Percentiles rank a stretch among this genome's conserved stretches.
phyloP scores from a whole-genome alignment of 2,329 filamentous ascomycete genomes.

The Microcyclosporella mali region DNA sequence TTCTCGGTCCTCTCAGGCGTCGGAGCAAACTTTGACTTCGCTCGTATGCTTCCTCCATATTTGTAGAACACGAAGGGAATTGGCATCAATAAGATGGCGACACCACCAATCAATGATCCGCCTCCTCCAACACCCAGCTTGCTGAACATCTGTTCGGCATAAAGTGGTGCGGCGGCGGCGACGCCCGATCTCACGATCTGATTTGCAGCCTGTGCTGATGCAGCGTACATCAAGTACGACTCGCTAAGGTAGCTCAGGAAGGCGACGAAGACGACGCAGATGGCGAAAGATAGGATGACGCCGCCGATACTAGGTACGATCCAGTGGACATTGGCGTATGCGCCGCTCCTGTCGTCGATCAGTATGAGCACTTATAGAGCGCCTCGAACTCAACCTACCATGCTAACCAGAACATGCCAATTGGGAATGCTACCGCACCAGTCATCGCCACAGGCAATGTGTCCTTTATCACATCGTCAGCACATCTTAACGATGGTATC shows the following conservation, averaged over 20 bases:
- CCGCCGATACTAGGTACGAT: slow-evolving; percentile 43
- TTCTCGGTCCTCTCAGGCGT: background rate
- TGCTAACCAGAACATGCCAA: slow-evolving; percentile 33
- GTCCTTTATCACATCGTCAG: slow-evolving; percentile 1
- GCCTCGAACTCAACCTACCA: too few species aligned
- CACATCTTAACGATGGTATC: background rate
- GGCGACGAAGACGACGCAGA: slow-evolving; percentile 47
- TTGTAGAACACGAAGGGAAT: slow-evolving; percentile 21
- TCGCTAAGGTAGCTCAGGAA: slow-evolving; percentile 53
- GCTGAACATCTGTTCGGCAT: slow-evolving; percentile 30
- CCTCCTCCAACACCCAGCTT: slow-evolving; percentile 29
- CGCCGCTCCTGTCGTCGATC: too few species aligned
- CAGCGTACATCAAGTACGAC: slow-evolving; percentile 34
- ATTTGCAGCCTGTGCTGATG: slow-evolving; percentile 5
- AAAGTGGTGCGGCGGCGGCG: slow-evolving; percentile 29
- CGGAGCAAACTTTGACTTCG: slow-evolving; percentile 7
- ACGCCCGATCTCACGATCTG: slow-evolving; percentile 16
- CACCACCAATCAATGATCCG: slow-evolving; percentile 41
- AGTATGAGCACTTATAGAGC: too few species aligned
- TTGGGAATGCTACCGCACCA: slow-evolving; percentile 30
- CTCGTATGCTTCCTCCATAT: slow-evolving; percentile 9
- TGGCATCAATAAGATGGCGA: slow-evolving; percentile 31
- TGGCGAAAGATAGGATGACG: slow-evolving; percentile 36
- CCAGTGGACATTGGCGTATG: slow-evolving; percentile 43
- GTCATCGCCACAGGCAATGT: slow-evolving; percentile 22